A percentile compares a stretch with the other conserved stretches of the same genome.
Conservation (phyloP, 345 rosid genomes). For the Syzygium aromaticum region DNA sequence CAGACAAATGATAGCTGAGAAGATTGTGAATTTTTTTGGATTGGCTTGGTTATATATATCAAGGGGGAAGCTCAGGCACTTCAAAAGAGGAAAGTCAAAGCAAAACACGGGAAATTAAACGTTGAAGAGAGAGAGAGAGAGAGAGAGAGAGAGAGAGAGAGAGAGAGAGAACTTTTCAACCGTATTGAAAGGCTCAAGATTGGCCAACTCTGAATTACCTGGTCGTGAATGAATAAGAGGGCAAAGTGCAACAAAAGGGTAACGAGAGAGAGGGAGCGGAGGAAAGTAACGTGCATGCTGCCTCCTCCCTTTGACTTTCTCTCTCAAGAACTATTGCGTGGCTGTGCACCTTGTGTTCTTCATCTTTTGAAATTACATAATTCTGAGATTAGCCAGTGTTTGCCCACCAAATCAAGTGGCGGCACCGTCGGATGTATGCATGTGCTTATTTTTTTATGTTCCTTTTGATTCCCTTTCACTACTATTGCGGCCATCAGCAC, state of each 20-base stretch:
- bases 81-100: conserved; percentile 6
- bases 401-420: not conserved
- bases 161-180: not conserved
- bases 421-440: not conserved
- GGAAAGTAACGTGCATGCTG: not conserved
- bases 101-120: not conserved
- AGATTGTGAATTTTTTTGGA: not conserved
- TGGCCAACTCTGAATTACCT: conserved; percentile 1
- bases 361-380: not conserved
- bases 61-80: not conserved
- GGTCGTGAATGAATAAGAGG: not conserved
- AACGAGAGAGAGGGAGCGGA: not conserved
- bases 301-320: not conserved
- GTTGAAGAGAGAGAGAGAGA: not conserved
- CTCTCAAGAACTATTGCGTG: not conserved
- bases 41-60: not conserved
- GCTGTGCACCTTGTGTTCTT: not conserved
- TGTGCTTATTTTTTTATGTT: not conserved
- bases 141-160: not conserved
- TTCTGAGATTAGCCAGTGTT: not conserved
- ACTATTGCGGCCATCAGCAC: not conserved
- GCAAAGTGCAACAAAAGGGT: not conserved
- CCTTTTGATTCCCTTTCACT: not conserved
- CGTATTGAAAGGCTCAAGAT: conserved; percentile 5
- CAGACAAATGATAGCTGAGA: no score